These are phyloP conservation scores for Plasmopara viticola DNA, from an alignment of 352 stramenopile species.

Conservation along the genomic window DNA sequence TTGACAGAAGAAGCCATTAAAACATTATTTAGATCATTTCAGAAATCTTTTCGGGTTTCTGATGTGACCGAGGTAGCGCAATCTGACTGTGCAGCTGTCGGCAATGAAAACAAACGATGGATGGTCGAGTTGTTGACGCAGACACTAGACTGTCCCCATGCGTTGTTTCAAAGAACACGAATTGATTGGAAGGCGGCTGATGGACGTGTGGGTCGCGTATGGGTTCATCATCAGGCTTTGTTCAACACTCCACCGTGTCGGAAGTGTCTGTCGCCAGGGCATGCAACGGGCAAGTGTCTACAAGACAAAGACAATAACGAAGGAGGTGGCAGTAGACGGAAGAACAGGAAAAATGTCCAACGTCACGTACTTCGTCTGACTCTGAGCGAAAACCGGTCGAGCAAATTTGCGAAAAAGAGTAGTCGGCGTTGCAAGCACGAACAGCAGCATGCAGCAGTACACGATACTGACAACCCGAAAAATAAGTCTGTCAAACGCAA, in stretches of 20 bases:
- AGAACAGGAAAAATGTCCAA: conserved; percentile 12
- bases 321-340: conserved; percentile 10
- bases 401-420: conserved; percentile 12
- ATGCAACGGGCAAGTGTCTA: conserved; percentile 20
- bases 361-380: conserved; percentile 25
- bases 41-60: conserved; percentile 31
- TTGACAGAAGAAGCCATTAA: conserved; percentile 29
- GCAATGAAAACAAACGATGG: conserved; percentile 24
- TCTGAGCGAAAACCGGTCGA: conserved; percentile 7
- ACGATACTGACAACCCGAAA: conserved; percentile 4
- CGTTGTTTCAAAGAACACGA: conserved; percentile 26
- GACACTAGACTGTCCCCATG: conserved; percentile 25
- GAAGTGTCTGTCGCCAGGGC: conserved; percentile 30
- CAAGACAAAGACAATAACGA: conserved; percentile 5
- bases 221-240: conserved; percentile 42
- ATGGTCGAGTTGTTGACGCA: conserved; percentile 30
- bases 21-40: conserved; percentile 27
- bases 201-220: conserved; percentile 22
- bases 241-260: conserved; percentile 30
- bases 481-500: conserved; percentile 7
- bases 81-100: background rate
- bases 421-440: conserved; percentile 23
- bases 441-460: conserved; percentile 4
- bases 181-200: conserved; percentile 35
- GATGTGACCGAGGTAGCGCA: conserved; percentile 19